phyloP scores from a whole-genome alignment of 768 basidiomycete species.

The Cystobasidium tubakii region DNA sequence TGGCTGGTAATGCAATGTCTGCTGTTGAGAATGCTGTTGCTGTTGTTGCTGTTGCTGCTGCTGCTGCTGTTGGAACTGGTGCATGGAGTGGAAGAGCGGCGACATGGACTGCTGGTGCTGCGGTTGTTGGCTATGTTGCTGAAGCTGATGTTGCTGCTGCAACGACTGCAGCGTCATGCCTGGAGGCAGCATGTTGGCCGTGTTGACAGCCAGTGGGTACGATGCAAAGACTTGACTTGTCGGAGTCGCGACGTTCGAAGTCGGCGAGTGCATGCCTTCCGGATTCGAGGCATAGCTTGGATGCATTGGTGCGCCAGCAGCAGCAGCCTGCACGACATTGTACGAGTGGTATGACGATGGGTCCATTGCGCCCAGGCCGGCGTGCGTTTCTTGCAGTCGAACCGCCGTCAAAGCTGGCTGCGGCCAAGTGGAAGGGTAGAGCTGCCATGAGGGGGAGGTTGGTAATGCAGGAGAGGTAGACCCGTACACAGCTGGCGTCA shows the following conservation, averaged over 20 bases:
- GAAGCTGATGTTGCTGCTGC: not conserved
- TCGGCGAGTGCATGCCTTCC: not conserved
- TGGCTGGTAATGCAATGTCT: slow-evolving; percentile 2
- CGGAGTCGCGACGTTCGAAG: not conserved
- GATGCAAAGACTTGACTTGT: not conserved
- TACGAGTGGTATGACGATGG: not conserved
- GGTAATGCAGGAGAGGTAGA: no score
- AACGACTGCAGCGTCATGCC: slow-evolving; percentile 1
- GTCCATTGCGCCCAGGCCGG: no score
- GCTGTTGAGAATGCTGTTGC: not conserved
- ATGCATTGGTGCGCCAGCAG: not conserved
- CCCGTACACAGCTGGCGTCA: no score
- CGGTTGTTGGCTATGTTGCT: not conserved
- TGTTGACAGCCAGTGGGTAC: not conserved
- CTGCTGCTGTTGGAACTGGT: slow-evolving; percentile 4
- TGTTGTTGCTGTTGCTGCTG: slow-evolving; percentile 4
- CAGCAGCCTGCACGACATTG: not conserved
- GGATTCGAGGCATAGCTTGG: not conserved
- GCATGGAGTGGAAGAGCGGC: slow-evolving; percentile 10
- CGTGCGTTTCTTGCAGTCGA: no score
- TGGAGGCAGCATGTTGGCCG: not conserved
- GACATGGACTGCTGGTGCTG: not conserved
- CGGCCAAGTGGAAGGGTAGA: no score
- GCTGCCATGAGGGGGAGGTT: no score
- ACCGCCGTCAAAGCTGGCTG: no score